A percentile compares a stretch with the other conserved stretches of the same genome.
Conservation (phyloP, 2,329 filamentous ascomycete genomes). For the Fusarium sp. region DNA sequence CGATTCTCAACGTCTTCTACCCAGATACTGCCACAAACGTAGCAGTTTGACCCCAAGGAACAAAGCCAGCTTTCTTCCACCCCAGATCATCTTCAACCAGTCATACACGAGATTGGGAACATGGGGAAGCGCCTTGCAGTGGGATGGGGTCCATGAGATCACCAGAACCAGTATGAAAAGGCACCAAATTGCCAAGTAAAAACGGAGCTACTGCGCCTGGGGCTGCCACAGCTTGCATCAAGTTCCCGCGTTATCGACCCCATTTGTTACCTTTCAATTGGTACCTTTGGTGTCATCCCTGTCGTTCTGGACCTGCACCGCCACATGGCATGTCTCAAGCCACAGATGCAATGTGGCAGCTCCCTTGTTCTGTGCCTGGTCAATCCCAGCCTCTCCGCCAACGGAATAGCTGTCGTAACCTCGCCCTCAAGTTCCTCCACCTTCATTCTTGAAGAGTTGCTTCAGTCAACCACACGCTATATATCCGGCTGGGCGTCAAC, state of each 20-base stretch:
- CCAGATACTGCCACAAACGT: neutral
- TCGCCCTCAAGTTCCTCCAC: neutral
- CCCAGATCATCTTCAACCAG: constrained; percentile 26
- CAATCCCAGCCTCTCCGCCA: constrained; percentile 25
- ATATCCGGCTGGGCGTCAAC: neutral
- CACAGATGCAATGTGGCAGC: constrained; percentile 24
- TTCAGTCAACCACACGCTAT: neutral
- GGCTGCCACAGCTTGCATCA: constrained; percentile 19
- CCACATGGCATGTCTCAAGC: constrained; percentile 28
- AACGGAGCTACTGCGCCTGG: constrained; percentile 18
- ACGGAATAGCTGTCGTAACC: constrained; percentile 16
- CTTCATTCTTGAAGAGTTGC: neutral
- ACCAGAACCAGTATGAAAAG: constrained; percentile 23
- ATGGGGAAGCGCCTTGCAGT: constrained; percentile 27
- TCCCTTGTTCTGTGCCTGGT: constrained; percentile 21
- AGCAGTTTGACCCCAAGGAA: constrained; percentile 4
- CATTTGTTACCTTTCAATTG: constrained; percentile 17
- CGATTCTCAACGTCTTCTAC: neutral
- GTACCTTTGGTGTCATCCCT: constrained; percentile 15
- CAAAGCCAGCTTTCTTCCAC: constrained; percentile 16
- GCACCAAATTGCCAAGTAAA: constrained; percentile 16
- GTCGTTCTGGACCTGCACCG: constrained; percentile 22
- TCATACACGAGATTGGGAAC: constrained; percentile 30
- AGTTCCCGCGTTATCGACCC: constrained; percentile 29
- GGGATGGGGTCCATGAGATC: constrained; percentile 31